Evolutionary conservation across 345 rosid genomes (phyloP).

Genomic region (Camelina laxa): DNA sequence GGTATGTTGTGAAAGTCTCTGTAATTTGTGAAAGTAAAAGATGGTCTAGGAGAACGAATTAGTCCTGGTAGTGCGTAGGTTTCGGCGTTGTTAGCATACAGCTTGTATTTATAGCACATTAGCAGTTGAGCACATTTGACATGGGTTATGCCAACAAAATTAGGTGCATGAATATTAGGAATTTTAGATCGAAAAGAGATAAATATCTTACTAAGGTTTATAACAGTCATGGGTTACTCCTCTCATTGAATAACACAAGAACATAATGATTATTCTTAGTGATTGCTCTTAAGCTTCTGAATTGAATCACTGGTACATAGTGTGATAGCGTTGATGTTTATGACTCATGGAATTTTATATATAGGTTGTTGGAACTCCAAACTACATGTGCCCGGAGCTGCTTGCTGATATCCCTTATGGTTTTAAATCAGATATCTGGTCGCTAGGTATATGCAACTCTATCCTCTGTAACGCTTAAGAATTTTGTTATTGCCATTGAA

Average conservation of each 20-base stretch:
- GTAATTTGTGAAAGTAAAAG: conserved; percentile 2
- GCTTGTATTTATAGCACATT: background rate
- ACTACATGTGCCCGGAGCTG: conserved; percentile 98
- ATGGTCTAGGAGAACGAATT: conserved; percentile 20
- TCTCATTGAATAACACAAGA: background rate
- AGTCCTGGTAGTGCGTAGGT: background rate
- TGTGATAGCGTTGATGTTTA: conserved; percentile 31
- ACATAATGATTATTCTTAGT: background rate
- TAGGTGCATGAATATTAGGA: background rate
- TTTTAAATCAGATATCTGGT: conserved; percentile 99
- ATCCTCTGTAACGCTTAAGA: background rate
- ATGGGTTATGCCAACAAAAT: conserved; percentile 7
- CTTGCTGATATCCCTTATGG: conserved; percentile 99
- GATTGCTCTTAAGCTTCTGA: conserved; percentile 19
- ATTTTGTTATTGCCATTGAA: conserved; percentile 18
- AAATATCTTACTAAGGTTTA: background rate
- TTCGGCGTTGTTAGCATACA: background rate
- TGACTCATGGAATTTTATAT: conserved; percentile 29
- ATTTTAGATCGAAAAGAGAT: background rate
- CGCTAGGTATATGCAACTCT: conserved; percentile 65
- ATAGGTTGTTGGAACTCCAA: conserved; percentile 99
- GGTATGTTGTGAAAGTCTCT: conserved; percentile 52
- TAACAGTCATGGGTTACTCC: background rate
- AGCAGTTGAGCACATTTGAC: background rate
- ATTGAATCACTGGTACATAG: background rate